These are phyloP conservation scores for Stenogyne calaminthoides DNA, from an alignment of 305 asterid species.

Conservation along the genomic window DNA sequence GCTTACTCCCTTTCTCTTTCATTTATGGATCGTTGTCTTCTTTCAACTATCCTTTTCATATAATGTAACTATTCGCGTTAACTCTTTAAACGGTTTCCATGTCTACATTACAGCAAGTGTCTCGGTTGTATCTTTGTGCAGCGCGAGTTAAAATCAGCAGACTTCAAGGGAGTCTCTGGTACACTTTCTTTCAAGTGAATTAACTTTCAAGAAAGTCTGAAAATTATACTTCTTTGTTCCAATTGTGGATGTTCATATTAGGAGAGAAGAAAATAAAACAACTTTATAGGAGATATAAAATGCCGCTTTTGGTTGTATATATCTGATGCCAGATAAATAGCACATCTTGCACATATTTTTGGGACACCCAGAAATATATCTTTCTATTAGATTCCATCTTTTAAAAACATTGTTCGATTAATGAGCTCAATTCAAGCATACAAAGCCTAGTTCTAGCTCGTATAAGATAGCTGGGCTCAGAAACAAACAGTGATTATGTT, in stretches of 20 bases:
- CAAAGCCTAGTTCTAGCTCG: not conserved
- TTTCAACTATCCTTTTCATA: constrained; percentile 9
- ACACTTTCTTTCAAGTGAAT: constrained; percentile 26
- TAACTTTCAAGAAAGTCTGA: not conserved
- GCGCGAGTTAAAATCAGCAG: constrained; percentile 79
- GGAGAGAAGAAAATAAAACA: not conserved
- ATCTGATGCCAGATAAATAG: constrained; percentile 7
- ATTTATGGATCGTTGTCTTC: not conserved
- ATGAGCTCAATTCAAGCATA: not conserved
- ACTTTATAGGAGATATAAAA: not conserved
- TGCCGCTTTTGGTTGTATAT: not conserved
- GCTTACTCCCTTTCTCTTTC: constrained; percentile 10
- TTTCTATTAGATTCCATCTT: constrained; percentile 3
- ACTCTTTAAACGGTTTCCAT: constrained; percentile 24
- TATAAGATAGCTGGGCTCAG: not conserved
- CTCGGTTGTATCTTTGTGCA: constrained; percentile 96
- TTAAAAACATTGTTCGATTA: constrained; percentile 8
- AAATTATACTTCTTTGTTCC: not conserved
- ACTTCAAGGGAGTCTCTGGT: constrained; percentile 96
- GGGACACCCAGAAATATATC: not conserved
- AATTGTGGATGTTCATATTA: not conserved
- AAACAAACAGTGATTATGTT: constrained; percentile 7
- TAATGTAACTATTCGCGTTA: constrained; percentile 6
- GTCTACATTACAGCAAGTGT: constrained; percentile 75
- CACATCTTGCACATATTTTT: constrained; percentile 4